Evolutionary conservation across 2,329 filamentous ascomycete genomes (phyloP).

Genomic region (Metarhizium album): DNA sequence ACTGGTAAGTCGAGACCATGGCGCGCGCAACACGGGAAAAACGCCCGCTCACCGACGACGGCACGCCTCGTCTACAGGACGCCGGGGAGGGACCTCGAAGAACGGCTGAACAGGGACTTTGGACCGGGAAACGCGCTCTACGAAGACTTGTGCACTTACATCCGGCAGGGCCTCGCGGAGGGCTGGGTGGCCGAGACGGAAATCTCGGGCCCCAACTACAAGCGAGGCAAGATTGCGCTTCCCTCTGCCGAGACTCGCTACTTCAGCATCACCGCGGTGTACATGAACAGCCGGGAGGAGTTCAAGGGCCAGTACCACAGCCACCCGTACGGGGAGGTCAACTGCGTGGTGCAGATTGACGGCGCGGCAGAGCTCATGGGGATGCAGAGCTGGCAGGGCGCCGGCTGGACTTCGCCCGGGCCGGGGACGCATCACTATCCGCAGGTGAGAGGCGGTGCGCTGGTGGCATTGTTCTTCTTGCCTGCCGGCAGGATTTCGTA

Average conservation of each 20-base stretch:
- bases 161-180: slow-evolving; percentile 29
- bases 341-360: slow-evolving; percentile 42
- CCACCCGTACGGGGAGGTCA: slow-evolving; percentile 45
- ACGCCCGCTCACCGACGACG: neutral
- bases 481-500: slow-evolving; percentile 44
- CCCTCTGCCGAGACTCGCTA: slow-evolving; percentile 36
- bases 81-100: slow-evolving; percentile 34
- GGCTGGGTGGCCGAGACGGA: slow-evolving; percentile 34
- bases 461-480: slow-evolving; percentile 44
- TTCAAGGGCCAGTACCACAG: slow-evolving; percentile 42
- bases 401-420: slow-evolving; percentile 43
- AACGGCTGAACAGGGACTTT: slow-evolving; percentile 29
- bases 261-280: slow-evolving; percentile 47
- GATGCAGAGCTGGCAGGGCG: slow-evolving; percentile 44
- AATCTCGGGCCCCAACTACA: slow-evolving; percentile 34
- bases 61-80: slow-evolving; percentile 20
- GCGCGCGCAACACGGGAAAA: neutral
- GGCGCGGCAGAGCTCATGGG: slow-evolving; percentile 38
- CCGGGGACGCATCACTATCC: slow-evolving; percentile 48
- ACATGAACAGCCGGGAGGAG: slow-evolving; percentile 39
- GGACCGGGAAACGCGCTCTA: slow-evolving; percentile 31
- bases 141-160: slow-evolving; percentile 28
- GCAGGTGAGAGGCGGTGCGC: slow-evolving; percentile 35
- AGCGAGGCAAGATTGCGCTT: slow-evolving; percentile 32
- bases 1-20: slow-evolving; percentile 16